Base-by-base conservation (phyloP, 495 filamentous ascomycete species). In the Penicillium maclennaniae region DNA sequence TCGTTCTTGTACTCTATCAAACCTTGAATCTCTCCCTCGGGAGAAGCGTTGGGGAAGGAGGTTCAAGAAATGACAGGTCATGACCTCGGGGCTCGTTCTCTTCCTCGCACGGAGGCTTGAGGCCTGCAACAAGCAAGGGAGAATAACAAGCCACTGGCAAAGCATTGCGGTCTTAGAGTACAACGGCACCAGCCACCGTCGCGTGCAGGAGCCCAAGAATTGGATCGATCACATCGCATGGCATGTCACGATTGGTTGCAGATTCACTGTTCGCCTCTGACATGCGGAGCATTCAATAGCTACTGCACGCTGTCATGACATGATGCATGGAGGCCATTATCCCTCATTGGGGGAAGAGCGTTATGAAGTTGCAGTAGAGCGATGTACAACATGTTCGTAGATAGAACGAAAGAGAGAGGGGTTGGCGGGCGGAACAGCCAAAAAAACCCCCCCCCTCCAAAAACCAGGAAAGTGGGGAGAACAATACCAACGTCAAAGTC, bases 251-350 rank as follows among this genome's bases (percentile, higher is more conserved):
- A 40, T 44, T 44, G 42, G 42, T 20, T 44, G 7, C 14, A 12
- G 6, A 12, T 44, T 15, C 9, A 26, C 19, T 19, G 9, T 16
- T 40, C 7, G 38, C n/a, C 47, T 55, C 48, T 62, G 59, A 62
- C 59, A 59, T 59, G 55, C 57, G 58, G 58, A 57, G 54, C 50
- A 51, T 61, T 61, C 58, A 54, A 43, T 55, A 53, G 49, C 53
- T 46, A 41, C 49, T 56, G 58, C 54, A 56, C 51, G 34, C 47
- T 61, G 58, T 52, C 50, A 61, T 54, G 42, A 47, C 47, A 61
- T 55, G 43, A 51, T 52, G 43, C 45, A 47, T 39, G 20, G 45
- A 42, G 49, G 21, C 34, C 7, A 12, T 4, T 34, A 34, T 34
- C 10, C 31, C 31, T 4, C 14, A 14, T 34, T 12, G 10, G 31